Evolutionary conservation across 2,329 filamentous ascomycete genomes (phyloP).

Genomic region (Aspergillus fructus): DNA sequence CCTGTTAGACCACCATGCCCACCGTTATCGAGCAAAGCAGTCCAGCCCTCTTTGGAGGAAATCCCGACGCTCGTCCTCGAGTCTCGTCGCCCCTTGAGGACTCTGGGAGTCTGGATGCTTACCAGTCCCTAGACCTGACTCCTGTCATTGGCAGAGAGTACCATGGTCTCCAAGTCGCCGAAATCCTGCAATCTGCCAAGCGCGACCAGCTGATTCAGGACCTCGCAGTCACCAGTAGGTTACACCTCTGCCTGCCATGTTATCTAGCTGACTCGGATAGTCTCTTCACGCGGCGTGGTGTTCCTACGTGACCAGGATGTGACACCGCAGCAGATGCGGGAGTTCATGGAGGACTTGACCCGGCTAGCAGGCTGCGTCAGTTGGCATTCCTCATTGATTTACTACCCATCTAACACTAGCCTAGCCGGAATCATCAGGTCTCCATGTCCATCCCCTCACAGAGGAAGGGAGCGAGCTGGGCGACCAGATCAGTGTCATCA

Average conservation of each 20-base stretch:
- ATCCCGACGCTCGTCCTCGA: conserved; percentile 23
- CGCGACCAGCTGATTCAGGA: conserved; percentile 64
- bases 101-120: conserved; percentile 40
- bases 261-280: conserved; percentile 35
- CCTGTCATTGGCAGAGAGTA: conserved; percentile 44
- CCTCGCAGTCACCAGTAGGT: conserved; percentile 62
- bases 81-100: conserved; percentile 36
- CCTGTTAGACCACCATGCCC: conserved; percentile 15
- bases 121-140: conserved; percentile 41
- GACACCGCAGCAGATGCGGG: conserved; percentile 63
- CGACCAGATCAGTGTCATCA: conserved; percentile 64
- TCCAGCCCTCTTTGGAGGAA: conserved; percentile 21
- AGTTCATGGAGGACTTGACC: conserved; percentile 48
- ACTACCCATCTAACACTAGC: neutral
- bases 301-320: conserved; percentile 67
- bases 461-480: conserved; percentile 59
- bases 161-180: conserved; percentile 44
- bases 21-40: conserved; percentile 10
- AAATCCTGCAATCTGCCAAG: conserved; percentile 58
- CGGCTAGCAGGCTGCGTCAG: conserved; percentile 44
- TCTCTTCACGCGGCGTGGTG: conserved; percentile 67
- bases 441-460: conserved; percentile 61
- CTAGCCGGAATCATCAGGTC: conserved; percentile 51
- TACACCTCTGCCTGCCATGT: conserved; percentile 17
- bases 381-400: neutral